Evolutionary conservation across 305 asterid genomes (phyloP), one percentile per base, ranked within the genome.

Genomic region (Fraxinus angustifolia): DNA sequence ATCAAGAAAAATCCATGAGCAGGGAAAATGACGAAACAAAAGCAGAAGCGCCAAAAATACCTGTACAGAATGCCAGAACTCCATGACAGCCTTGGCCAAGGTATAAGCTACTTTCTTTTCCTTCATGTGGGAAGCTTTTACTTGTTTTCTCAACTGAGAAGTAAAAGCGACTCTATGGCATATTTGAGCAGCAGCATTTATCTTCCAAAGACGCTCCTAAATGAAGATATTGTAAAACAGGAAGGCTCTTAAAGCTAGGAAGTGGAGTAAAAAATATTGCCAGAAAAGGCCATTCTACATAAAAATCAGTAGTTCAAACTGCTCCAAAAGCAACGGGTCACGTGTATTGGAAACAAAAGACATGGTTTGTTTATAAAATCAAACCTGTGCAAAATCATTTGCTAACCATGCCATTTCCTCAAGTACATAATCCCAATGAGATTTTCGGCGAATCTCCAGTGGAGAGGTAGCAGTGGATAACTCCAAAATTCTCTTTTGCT

Each of bases 351-450:
- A 71, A 79, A 79, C 75, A 68, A 60, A 79, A 76, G 36, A 31
- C 19, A 45, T 3, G 33, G 75, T 34, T 77, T 50, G 75, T 28
- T 80, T 45, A 60, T 62, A 34, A 79, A 62, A 76, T 48, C 86
- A 84, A 60, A 96, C 99, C 98, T 96, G 99, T 50, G 97, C 94
- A 90, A 96, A 94, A 90, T 96, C 99, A 91, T 96, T 93, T 73
- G 99, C 98, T 87, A 96, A 78, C 99, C 99, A 96, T 77, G 94
- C 86, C 97, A 96, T 94, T 90, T 96, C 99, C 86, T 96, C 98
- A 80, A 96, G 91, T 78, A 96, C 96, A 88, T 80, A 92, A 87
- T 88, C 93, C 99, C 99, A 96, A 28, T 88, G 98, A 87, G 97
- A 90, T 82, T 89, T 94, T 45, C 60, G 88, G 31, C 70, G 84